These are phyloP conservation scores for Cladosporium colombiae DNA, from an alignment of 2,329 filamentous ascomycete species.

Conservation along the genomic window DNA sequence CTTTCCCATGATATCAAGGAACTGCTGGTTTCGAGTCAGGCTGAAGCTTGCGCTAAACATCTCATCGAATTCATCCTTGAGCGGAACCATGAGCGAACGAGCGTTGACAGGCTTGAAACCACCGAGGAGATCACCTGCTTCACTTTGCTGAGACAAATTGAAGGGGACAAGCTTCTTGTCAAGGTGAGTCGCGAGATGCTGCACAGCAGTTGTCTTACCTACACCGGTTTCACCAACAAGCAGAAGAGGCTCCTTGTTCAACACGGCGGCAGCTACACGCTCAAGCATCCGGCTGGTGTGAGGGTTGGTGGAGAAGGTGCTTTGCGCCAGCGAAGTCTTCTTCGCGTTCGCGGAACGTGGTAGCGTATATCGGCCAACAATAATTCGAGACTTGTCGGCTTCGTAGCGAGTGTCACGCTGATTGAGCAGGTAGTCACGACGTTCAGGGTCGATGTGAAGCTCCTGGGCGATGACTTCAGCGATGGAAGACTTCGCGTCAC, in stretches of 20 bases:
- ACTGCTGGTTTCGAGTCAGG: slow-evolving; percentile 80
- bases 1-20: slow-evolving; percentile 77
- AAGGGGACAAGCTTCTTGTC: slow-evolving; percentile 88
- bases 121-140: slow-evolving; percentile 91
- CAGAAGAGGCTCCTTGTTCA: slow-evolving; percentile 82
- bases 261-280: slow-evolving; percentile 80
- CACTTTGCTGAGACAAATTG: slow-evolving; percentile 96
- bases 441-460: slow-evolving; percentile 81
- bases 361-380: slow-evolving; percentile 36
- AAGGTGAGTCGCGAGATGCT: slow-evolving; percentile 82
- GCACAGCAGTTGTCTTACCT: slow-evolving; percentile 94
- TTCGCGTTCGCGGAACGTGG: slow-evolving; percentile 17
- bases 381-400: slow-evolving; percentile 37
- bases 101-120: slow-evolving; percentile 96
- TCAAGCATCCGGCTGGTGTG: slow-evolving; percentile 85
- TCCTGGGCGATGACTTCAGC: slow-evolving; percentile 76
- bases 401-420: slow-evolving; percentile 71
- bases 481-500: slow-evolving; percentile 60
- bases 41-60: slow-evolving; percentile 89
- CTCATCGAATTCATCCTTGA: slow-evolving; percentile 92
- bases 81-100: slow-evolving; percentile 79
- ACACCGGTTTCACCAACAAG: slow-evolving; percentile 99
- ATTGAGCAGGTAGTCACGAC: slow-evolving; percentile 74
- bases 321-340: slow-evolving; percentile 35
- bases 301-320: slow-evolving; percentile 83